Evolutionary conservation across 139 green algal genomes (phyloP).

Genomic region (Trebouxia sp.): DNA sequence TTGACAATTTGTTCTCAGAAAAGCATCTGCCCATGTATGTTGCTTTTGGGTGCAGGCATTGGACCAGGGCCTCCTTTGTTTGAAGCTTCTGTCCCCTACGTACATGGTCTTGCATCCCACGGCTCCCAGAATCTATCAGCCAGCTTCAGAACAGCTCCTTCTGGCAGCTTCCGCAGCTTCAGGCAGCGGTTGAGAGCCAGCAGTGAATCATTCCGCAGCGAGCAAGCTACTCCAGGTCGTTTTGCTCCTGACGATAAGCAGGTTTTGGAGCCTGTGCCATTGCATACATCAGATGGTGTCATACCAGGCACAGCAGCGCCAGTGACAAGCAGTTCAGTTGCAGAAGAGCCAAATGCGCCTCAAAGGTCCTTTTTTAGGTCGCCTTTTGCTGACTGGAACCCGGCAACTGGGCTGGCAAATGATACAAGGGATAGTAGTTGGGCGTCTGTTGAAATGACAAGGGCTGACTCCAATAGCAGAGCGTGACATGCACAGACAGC

Average conservation of each 20-base stretch:
- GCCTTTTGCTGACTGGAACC: conserved; percentile 11
- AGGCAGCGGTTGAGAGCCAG: not conserved
- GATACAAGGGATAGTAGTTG: not conserved
- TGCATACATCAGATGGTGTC: conserved; percentile 19
- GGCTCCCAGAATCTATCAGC: too few species aligned
- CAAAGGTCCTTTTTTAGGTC: not conserved
- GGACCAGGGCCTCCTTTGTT: conserved; percentile 8
- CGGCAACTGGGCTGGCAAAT: conserved; percentile 9
- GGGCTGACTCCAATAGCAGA: not conserved
- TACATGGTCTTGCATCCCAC: too few species aligned
- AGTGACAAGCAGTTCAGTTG: not conserved
- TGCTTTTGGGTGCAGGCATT: not conserved
- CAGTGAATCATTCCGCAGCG: not conserved
- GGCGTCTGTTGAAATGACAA: not conserved
- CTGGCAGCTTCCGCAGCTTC: not conserved
- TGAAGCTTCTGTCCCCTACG: not conserved
- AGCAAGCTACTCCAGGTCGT: not conserved
- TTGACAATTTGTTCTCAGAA: too few species aligned
- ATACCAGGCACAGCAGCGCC: not conserved
- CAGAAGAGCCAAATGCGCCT: not conserved
- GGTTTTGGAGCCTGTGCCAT: not conserved
- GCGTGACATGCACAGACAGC: too few species aligned
- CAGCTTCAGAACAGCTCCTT: too few species aligned
- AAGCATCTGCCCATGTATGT: too few species aligned
- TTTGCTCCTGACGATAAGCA: not conserved